Percentiles rank a stretch among this genome's conserved stretches.
Conservation (phyloP, 257 asterid species). For the Ehretia macrophylla region DNA sequence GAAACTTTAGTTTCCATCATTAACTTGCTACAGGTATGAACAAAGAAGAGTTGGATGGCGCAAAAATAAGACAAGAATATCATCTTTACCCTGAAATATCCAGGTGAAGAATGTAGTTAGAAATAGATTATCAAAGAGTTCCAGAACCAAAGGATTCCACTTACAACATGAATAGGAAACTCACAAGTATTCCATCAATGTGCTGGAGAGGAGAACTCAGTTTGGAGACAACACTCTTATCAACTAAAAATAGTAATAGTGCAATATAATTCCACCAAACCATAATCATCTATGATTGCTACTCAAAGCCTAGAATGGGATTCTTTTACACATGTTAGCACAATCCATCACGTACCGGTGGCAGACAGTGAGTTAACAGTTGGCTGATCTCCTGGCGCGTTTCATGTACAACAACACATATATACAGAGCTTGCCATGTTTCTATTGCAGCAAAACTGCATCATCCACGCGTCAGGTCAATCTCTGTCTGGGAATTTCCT, state of each 20-base stretch:
- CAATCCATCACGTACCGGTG: constrained; percentile 27
- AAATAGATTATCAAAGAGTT: constrained; percentile 3
- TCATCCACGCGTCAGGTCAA: constrained; percentile 86
- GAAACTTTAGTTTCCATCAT: no score
- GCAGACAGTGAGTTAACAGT: constrained; percentile 6
- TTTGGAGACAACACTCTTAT: constrained; percentile 14
- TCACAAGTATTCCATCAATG: constrained; percentile 30
- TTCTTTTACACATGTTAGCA: constrained; percentile 34
- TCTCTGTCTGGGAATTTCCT: constrained; percentile 56
- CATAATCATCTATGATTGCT: constrained; percentile 20
- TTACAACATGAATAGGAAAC: constrained; percentile 14
- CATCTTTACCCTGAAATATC: no score
- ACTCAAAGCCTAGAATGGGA: constrained; percentile 24
- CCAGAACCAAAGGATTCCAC: constrained; percentile 7
- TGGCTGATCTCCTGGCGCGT: constrained; percentile 22
- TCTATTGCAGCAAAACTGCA: constrained; percentile 24
- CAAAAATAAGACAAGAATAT: no score
- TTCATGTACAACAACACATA: constrained; percentile 67
- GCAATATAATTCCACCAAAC: constrained; percentile 4
- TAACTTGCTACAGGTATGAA: no score
- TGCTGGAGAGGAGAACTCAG: constrained; percentile 15
- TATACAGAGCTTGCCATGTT: constrained; percentile 41
- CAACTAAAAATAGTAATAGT: constrained; percentile 19
- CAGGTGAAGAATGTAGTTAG: neutral
- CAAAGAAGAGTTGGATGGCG: no score